Conservation (phyloP, 768 basidiomycete species). For the Cubamyces sp. region DNA sequence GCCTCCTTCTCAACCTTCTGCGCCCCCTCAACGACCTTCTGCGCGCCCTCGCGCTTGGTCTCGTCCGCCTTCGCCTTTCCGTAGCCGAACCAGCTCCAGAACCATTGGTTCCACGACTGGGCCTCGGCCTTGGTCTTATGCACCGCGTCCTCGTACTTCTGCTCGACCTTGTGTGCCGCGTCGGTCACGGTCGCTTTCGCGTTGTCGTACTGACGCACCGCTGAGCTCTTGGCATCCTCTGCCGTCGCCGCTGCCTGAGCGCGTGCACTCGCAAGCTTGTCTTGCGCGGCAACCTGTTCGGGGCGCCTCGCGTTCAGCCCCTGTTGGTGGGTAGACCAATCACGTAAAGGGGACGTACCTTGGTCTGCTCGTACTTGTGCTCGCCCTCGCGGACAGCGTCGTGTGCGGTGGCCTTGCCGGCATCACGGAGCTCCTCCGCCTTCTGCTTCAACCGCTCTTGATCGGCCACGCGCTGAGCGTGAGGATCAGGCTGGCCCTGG, state of each 20-base stretch:
- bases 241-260: conserved; percentile 34
- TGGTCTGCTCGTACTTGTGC: conserved; percentile 39
- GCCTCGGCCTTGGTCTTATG: conserved; percentile 34
- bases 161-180: conserved; percentile 36
- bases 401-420: conserved; percentile 38
- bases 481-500: conserved; percentile 27
- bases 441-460: conserved; percentile 40
- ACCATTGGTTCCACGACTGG: conserved; percentile 37
- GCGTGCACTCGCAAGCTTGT: conserved; percentile 34
- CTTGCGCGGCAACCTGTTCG: conserved; percentile 29
- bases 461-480: conserved; percentile 32
- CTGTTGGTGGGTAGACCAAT: not conserved
- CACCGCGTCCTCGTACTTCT: conserved; percentile 35
- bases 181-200: conserved; percentile 29
- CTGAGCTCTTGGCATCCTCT: conserved; percentile 34
- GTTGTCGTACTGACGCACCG: conserved; percentile 29
- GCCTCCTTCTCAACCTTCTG: conserved; percentile 37
- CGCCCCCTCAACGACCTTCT: conserved; percentile 35
- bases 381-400: conserved; percentile 35
- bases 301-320: not conserved
- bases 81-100: conserved; percentile 46
- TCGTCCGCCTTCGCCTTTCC: conserved; percentile 40
- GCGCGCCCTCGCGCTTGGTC: conserved; percentile 33
- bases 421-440: conserved; percentile 36
- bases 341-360: conserved; percentile 33